Evolutionary conservation across 2,329 filamentous ascomycete species (phyloP).

Genomic region (Pseudonectria foliicola): DNA sequence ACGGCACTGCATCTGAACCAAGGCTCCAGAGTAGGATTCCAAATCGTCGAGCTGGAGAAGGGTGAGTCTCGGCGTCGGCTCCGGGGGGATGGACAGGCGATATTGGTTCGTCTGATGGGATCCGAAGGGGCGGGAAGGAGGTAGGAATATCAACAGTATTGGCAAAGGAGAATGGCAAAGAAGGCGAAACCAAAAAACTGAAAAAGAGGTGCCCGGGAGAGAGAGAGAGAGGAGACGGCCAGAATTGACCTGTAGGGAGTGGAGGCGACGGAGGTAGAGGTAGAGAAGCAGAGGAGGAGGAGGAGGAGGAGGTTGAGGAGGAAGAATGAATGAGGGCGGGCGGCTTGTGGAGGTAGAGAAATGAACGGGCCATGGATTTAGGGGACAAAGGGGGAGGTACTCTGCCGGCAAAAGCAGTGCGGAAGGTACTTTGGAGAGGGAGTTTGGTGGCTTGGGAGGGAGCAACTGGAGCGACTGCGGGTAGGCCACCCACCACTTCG

Average conservation of each 20-base stretch:
- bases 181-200: constrained; percentile 20
- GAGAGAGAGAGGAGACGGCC: constrained; percentile 24
- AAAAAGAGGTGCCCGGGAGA: constrained; percentile 29
- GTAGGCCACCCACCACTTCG: no score
- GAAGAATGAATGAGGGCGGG: constrained; percentile 17
- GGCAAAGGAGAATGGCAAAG: constrained; percentile 19
- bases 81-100: constrained; percentile 1
- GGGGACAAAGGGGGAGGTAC: constrained; percentile 1
- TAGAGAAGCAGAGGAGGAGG: constrained; percentile 18
- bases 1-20: constrained; percentile 23
- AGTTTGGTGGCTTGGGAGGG: no score
- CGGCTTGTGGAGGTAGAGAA: constrained; percentile 3
- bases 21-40: constrained; percentile 19
- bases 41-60: constrained; percentile 19
- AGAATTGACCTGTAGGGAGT: constrained; percentile 24
- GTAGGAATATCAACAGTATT: constrained; percentile 18
- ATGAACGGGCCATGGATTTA: neutral
- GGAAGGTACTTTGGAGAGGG: no score
- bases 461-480: no score
- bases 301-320: constrained; percentile 16
- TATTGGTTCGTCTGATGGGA: constrained; percentile 8
- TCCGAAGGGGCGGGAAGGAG: constrained; percentile 17
- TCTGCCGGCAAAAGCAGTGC: neutral
- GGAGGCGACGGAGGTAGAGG: constrained; percentile 19
- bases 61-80: constrained; percentile 5